Conservation (phyloP, 2,329 filamentous ascomycete species). For the Cryphonectria radicalis region DNA sequence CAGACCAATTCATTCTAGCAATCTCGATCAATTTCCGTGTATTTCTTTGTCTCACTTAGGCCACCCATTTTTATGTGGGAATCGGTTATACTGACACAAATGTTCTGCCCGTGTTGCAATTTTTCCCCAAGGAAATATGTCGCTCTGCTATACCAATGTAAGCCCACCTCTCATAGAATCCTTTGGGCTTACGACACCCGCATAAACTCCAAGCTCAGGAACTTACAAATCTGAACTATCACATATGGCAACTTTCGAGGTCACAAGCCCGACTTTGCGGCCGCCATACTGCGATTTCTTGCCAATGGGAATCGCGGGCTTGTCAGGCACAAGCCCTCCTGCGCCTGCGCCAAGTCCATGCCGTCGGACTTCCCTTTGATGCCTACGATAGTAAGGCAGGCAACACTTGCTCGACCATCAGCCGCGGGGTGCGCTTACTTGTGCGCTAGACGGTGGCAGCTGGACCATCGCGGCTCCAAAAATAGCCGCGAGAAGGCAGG, state of each 20-base stretch:
- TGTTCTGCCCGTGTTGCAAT: not conserved
- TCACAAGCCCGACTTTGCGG: not conserved
- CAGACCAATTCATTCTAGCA: not conserved
- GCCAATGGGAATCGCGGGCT: not conserved
- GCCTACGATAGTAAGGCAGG: not conserved
- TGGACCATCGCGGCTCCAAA: not conserved
- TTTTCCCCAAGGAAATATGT: not conserved
- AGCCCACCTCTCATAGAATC: not conserved
- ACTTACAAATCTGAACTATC: not conserved
- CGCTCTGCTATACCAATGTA: not conserved
- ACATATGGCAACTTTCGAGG: not conserved
- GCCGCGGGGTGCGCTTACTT: constrained; percentile 24
- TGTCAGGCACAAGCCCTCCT: not conserved
- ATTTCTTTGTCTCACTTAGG: not conserved
- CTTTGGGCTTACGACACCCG: not conserved
- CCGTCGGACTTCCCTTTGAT: not conserved
- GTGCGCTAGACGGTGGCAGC: constrained; percentile 10
- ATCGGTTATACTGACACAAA: not conserved
- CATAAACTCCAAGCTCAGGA: not conserved
- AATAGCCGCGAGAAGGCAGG: constrained; percentile 2
- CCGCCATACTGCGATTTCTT: not conserved
- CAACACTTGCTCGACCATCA: constrained; percentile 1
- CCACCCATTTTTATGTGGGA: not conserved
- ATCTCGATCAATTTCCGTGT: not conserved
- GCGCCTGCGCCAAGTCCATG: not conserved